These are phyloP conservation scores for Striga asiatica DNA, from an alignment of 257 asterid species.

Conservation along the genomic window DNA sequence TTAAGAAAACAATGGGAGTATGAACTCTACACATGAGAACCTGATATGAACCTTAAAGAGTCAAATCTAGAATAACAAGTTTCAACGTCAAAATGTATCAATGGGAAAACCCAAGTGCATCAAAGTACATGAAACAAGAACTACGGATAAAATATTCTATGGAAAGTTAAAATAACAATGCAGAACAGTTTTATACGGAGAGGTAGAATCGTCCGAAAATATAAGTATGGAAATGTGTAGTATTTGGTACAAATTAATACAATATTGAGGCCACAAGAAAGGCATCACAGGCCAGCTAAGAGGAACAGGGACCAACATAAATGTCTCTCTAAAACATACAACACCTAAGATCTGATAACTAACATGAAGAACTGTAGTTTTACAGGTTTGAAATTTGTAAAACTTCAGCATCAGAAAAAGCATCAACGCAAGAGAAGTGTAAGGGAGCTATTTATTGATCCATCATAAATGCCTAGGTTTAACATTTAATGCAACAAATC, in stretches of 20 bases:
- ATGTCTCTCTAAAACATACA: neutral
- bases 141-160: neutral
- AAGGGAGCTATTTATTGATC: no score
- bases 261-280: neutral
- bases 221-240: no score
- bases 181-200: no score
- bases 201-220: no score
- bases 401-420: neutral
- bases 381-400: neutral
- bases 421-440: neutral
- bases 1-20: neutral
- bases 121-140: neutral
- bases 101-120: neutral
- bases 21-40: no score
- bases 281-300: neutral
- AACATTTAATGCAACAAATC: neutral
- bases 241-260: no score
- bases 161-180: no score
- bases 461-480: neutral
- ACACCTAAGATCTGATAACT: no score
- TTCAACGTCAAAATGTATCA: no score
- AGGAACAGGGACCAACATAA: neutral
- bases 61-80: no score
- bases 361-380: no score
- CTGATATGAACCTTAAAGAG: no score